Evolutionary conservation across 2,329 filamentous ascomycete species (phyloP), one percentile per base, ranked within the genome.

Genomic region (Calonectria henricotiae): DNA sequence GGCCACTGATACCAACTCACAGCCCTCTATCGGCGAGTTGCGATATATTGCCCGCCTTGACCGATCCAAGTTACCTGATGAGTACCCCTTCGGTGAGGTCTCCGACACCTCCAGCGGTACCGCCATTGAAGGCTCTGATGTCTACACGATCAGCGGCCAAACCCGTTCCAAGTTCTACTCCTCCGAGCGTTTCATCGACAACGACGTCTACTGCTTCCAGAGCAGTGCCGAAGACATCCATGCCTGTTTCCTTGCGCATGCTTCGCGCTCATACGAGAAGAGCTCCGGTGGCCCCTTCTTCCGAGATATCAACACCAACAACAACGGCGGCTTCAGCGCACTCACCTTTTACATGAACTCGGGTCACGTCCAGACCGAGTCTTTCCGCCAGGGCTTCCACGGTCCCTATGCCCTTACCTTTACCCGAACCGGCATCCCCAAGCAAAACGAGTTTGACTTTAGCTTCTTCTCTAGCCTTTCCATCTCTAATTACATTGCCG

Each of bases 121-220:
- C 11, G 84, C 87, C 2, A 79, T 92, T 62, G 91, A 92, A 78
- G 90, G 86, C 47, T 87, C 85, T 1, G 88, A 89, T 68, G 87
- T 89, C 67, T 93, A 87, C 76, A 70, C 90, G 9, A 89, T 93
- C 51, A 81, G 84, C 72, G 88, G 89, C 25, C 83, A 93, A 78
- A 93, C 91, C 0, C 87, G 91, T 44, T 90, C 88, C 80, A 93
- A 93, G 80, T 93, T 93, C 83, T 93, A 91, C 82, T 91, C 89
- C 2, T 90, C 88, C 69, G 85, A 91, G 71, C 86, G 90, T n/a
- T 93, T 92, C 80, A 92, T 93, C 77, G 91, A 93, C 78, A 90
- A 92, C 74, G 83, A 88, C 51, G 85, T 88, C 30, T 90, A 91
- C 78, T 93, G 91, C 79, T 88, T 91, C 43, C 86, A 86, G 69